These are phyloP conservation scores for Sphagnurus paluster DNA, from an alignment of 1,284 basidiomycete species.

Conservation along the genomic window DNA sequence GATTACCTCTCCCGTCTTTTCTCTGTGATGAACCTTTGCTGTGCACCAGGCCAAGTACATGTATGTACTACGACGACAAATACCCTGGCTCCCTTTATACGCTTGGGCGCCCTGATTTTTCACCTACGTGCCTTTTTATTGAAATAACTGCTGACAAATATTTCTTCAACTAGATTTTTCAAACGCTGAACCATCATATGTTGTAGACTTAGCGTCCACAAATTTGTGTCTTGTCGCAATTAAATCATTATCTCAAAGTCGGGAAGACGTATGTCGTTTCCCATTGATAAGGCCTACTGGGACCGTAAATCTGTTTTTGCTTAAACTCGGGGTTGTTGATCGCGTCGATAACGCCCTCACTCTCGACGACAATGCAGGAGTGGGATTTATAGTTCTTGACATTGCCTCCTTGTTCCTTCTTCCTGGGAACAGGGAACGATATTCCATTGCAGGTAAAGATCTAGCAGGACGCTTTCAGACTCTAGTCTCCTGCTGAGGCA, in stretches of 20 bases:
- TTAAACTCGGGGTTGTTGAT: conserved; percentile 49
- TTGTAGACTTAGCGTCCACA: background rate
- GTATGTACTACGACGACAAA: conserved; percentile 41
- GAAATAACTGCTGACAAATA: background rate
- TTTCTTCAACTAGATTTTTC: conserved; percentile 1
- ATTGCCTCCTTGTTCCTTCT: conserved; percentile 44
- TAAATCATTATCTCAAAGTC: too few relatives aligned
- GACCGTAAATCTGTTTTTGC: conserved; percentile 46
- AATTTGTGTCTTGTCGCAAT: too few relatives aligned
- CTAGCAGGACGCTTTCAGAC: too few relatives aligned
- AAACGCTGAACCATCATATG: background rate
- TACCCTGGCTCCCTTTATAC: conserved; percentile 46
- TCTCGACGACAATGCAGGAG: conserved; percentile 50
- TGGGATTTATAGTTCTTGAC: conserved; percentile 36
- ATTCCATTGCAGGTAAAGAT: conserved; percentile 49
- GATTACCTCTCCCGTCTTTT: conserved; percentile 15
- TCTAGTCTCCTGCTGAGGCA: too few relatives aligned
- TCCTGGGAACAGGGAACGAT: conserved; percentile 40
- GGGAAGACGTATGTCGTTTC: conserved; percentile 43
- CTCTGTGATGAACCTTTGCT: conserved; percentile 44
- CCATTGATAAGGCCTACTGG: conserved; percentile 40
- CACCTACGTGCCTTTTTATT: conserved; percentile 12
- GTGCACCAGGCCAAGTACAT: conserved; percentile 55
- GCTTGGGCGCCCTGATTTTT: conserved; percentile 47
- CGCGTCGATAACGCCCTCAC: conserved; percentile 47